Conservation (phyloP, 2,329 filamentous ascomycete species). For the Arthrobotrys musiformis region DNA sequence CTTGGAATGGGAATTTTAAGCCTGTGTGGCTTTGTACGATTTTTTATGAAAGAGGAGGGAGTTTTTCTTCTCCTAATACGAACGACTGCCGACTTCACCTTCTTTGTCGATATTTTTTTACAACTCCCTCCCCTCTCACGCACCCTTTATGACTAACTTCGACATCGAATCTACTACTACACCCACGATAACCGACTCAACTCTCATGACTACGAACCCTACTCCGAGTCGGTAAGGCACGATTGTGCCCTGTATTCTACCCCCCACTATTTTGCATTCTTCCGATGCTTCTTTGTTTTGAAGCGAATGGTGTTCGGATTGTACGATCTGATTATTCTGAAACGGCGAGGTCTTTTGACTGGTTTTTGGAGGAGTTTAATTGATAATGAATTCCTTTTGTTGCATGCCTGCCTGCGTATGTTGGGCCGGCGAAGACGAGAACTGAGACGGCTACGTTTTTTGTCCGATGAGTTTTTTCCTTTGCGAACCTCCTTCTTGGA, state of each 20-base stretch:
- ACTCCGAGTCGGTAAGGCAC: slow-evolving; percentile 7
- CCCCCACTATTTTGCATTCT: neutral
- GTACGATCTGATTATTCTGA: slow-evolving; percentile 20
- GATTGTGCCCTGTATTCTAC: slow-evolving; percentile 3
- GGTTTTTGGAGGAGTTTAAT: slow-evolving; percentile 25
- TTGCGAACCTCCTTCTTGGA: neutral
- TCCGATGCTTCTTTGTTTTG: slow-evolving; percentile 6
- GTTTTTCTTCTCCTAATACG: neutral
- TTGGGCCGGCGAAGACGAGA: neutral
- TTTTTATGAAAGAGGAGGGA: neutral
- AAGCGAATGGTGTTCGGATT: slow-evolving; percentile 6
- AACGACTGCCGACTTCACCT: slow-evolving; percentile 7
- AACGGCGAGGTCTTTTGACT: slow-evolving; percentile 15
- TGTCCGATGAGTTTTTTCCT: slow-evolving; percentile 1
- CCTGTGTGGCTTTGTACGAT: slow-evolving; percentile 3
- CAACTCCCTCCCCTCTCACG: neutral
- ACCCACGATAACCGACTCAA: neutral
- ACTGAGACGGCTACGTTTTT: no score
- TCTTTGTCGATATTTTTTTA: slow-evolving; percentile 12
- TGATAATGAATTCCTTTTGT: slow-evolving; percentile 49
- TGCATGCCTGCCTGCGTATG: neutral
- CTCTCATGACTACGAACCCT: neutral
- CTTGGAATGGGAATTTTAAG: slow-evolving; percentile 37
- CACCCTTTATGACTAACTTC: neutral
- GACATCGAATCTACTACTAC: neutral